These are phyloP conservation scores for Celoporthe dispersa DNA, from an alignment of 2,329 filamentous ascomycete species.

Conservation along the genomic window DNA sequence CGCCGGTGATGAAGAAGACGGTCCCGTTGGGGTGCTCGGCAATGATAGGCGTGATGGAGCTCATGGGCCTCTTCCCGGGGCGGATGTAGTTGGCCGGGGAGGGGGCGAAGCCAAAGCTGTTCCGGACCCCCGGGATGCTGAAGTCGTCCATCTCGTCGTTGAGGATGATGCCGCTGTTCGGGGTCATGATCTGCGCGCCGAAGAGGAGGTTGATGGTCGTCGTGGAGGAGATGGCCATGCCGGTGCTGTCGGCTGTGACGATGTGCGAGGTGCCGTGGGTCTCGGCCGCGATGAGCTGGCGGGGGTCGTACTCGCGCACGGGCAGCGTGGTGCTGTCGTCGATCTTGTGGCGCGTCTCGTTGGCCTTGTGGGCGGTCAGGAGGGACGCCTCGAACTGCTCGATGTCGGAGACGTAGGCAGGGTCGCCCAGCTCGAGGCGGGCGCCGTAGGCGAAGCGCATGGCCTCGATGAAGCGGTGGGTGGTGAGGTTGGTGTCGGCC, in stretches of 20 bases:
- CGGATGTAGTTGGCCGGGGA: constrained; percentile 80
- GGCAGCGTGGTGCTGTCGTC: constrained; percentile 73
- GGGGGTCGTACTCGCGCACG: constrained; percentile 74
- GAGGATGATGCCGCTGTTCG: constrained; percentile 81
- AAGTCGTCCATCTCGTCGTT: constrained; percentile 80
- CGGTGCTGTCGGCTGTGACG: constrained; percentile 71
- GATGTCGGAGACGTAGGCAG: constrained; percentile 70
- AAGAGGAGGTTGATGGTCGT: constrained; percentile 90
- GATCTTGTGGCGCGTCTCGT: constrained; percentile 67
- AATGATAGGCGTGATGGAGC: constrained; percentile 81
- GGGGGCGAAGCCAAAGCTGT: constrained; percentile 85
- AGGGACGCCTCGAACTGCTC: constrained; percentile 68
- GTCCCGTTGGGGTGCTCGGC: constrained; percentile 68
- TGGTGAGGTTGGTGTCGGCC: constrained; percentile 65
- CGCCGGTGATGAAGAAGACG: constrained; percentile 74
- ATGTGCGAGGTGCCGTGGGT: constrained; percentile 77
- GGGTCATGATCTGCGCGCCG: constrained; percentile 77
- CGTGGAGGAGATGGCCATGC: constrained; percentile 79
- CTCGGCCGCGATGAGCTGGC: constrained; percentile 66
- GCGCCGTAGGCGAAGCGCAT: constrained; percentile 88
- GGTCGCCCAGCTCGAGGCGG: constrained; percentile 81
- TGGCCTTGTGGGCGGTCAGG: constrained; percentile 64
- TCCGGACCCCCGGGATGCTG: constrained; percentile 75
- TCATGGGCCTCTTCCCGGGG: constrained; percentile 80
- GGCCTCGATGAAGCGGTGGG: constrained; percentile 84